These are phyloP conservation scores for Picea abies DNA, from an alignment of 83 land plant genomes.

Conservation along the genomic window DNA sequence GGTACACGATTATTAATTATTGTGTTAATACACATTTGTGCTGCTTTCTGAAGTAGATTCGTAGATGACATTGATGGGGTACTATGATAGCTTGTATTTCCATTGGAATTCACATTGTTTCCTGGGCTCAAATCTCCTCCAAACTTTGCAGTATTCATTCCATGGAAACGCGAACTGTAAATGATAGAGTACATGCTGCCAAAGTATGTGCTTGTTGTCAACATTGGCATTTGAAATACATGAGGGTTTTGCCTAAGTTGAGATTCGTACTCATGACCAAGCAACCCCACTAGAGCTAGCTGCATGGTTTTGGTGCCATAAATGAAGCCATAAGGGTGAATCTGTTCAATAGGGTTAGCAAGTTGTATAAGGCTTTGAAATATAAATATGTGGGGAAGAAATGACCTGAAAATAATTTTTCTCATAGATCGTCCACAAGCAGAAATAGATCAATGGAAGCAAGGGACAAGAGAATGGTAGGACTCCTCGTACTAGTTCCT, in stretches of 20 bases:
- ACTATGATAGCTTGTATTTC: background rate
- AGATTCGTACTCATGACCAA: conserved; percentile 2
- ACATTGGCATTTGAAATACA: conserved; percentile 6
- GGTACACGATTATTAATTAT: too few relatives aligned
- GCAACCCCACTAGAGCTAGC: background rate
- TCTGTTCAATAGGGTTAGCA: too few relatives aligned
- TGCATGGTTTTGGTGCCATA: background rate
- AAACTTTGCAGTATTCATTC: too few relatives aligned
- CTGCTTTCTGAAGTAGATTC: conserved; percentile 13
- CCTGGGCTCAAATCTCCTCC: too few relatives aligned
- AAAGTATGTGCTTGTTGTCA: background rate
- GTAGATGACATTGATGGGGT: conserved; percentile 10
- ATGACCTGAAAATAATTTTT: too few relatives aligned
- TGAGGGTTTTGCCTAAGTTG: background rate
- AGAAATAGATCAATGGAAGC: too few relatives aligned
- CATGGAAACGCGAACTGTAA: conserved; percentile 3
- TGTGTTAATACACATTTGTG: background rate
- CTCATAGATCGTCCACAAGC: too few relatives aligned
- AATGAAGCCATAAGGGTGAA: too few relatives aligned
- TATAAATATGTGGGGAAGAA: too few relatives aligned
- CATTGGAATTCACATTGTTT: background rate
- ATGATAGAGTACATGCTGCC: background rate
- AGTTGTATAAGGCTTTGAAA: too few relatives aligned
- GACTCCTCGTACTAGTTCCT: too few relatives aligned
- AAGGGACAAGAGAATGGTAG: too few relatives aligned